Evolutionary conservation across 2,329 filamentous ascomycete species (phyloP).

Genomic region (Cercospora sojina): DNA sequence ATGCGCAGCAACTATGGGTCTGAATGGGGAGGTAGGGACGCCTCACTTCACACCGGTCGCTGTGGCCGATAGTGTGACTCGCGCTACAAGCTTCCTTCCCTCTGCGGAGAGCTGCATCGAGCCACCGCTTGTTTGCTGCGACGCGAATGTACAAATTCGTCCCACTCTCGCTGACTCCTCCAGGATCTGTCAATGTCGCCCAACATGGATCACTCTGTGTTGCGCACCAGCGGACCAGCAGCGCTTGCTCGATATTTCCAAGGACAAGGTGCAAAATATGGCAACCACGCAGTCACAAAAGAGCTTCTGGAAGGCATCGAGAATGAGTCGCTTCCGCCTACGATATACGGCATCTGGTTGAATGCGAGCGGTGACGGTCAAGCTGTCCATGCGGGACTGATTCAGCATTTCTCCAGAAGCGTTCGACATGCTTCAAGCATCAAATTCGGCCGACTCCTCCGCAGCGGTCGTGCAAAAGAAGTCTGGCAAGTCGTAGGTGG

Average conservation of each 20-base stretch:
- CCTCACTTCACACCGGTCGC: not conserved
- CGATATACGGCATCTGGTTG: conserved; percentile 27
- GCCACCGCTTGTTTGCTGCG: not conserved
- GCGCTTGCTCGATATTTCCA: conserved; percentile 19
- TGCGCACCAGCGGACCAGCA: conserved; percentile 10
- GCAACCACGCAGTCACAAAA: conserved; percentile 15
- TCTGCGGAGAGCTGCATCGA: not conserved
- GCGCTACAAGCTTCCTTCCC: not conserved
- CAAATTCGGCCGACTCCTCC: conserved; percentile 20
- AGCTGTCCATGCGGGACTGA: conserved; percentile 19
- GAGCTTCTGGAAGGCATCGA: conserved; percentile 21
- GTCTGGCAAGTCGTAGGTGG: conserved; percentile 26
- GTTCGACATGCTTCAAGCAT: conserved; percentile 22
- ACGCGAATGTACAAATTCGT: not conserved
- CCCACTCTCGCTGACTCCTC: not conserved
- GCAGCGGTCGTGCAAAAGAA: conserved; percentile 12
- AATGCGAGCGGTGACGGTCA: conserved; percentile 19
- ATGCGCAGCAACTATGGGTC: too few relatives aligned
- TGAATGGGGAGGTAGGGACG: not conserved
- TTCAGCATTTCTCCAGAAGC: conserved; percentile 14
- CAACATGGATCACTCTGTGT: conserved; percentile 11
- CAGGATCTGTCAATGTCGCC: not conserved
- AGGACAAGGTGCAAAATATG: not conserved
- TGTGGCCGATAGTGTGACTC: not conserved
- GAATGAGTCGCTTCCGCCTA: conserved; percentile 22